Conservation (phyloP, 2,329 filamentous ascomycete genomes). For the Paecilomyces sp. region DNA sequence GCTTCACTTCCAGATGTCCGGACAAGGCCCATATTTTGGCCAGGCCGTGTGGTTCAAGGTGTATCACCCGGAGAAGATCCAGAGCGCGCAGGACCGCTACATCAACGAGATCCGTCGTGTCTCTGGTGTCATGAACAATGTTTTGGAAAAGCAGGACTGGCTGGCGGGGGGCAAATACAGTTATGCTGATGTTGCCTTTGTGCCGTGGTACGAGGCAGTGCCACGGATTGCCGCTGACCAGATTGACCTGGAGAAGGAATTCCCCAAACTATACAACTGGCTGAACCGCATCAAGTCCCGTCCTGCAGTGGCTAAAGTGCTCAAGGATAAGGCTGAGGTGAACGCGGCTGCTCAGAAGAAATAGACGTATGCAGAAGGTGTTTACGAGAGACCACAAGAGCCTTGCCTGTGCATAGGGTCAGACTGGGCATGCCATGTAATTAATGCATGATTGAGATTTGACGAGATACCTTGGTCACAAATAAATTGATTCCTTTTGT, state of each 20-base stretch:
- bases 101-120: slow-evolving; percentile 38
- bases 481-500: not conserved
- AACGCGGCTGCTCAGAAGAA: not conserved
- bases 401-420: not conserved
- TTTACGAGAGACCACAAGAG: not conserved
- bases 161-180: slow-evolving; percentile 38
- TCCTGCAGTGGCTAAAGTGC: slow-evolving; percentile 16
- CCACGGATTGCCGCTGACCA: slow-evolving; percentile 2
- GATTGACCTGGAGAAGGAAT: slow-evolving; percentile 22
- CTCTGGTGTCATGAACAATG: slow-evolving; percentile 36
- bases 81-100: slow-evolving; percentile 39
- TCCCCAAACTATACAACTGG: slow-evolving; percentile 22
- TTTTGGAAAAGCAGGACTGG: slow-evolving; percentile 28
- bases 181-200: slow-evolving; percentile 37
- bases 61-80: slow-evolving; percentile 37
- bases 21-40: slow-evolving; percentile 45
- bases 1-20: slow-evolving; percentile 39
- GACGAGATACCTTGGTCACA: not conserved
- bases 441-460: not conserved
- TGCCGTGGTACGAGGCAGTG: slow-evolving; percentile 24
- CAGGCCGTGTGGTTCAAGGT: slow-evolving; percentile 38
- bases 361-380: not conserved
- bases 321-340: slow-evolving; percentile 10
- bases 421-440: not conserved
- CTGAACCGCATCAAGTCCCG: slow-evolving; percentile 19